These are phyloP conservation scores for Melastoma malabathricum DNA, from an alignment of 345 rosid genomes.

Conservation along the genomic window DNA sequence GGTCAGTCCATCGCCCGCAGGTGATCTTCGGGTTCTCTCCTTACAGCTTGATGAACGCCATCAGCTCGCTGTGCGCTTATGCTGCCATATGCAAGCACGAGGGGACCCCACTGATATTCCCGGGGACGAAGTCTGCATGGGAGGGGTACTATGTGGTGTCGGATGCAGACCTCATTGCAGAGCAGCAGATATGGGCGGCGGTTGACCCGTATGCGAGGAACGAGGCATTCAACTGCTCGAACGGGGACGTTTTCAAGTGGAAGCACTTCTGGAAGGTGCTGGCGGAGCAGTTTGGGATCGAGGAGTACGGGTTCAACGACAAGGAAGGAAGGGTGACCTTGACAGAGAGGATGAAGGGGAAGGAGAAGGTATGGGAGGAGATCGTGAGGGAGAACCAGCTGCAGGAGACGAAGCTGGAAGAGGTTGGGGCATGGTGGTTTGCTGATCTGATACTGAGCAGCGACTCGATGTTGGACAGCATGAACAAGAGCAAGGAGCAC, in stretches of 20 bases:
- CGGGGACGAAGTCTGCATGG: conserved; percentile 57
- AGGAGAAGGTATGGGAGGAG: conserved; percentile 63
- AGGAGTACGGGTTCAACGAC: conserved; percentile 49
- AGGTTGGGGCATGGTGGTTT: conserved; percentile 62
- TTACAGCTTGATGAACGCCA: conserved; percentile 50
- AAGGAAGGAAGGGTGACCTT: conserved; percentile 29
- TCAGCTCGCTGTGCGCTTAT: conserved; percentile 54
- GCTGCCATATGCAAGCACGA: conserved; percentile 75
- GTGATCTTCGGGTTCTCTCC: conserved; percentile 73
- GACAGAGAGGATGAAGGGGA: conserved; percentile 53
- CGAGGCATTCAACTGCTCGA: conserved; percentile 62
- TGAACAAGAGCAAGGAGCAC: conserved; percentile 82
- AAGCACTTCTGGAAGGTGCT: conserved; percentile 66
- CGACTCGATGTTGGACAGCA: conserved; percentile 19
- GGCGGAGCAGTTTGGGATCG: conserved; percentile 76
- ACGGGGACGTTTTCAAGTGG: conserved; percentile 75
- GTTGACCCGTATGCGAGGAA: conserved; percentile 49
- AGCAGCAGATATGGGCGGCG: conserved; percentile 84
- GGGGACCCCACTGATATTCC: conserved; percentile 41
- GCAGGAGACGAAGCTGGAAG: conserved; percentile 35
- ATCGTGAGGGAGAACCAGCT: conserved; percentile 53
- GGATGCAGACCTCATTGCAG: conserved; percentile 70
- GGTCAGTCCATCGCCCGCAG: conserved; percentile 63
- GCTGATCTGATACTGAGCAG: conserved; percentile 21
- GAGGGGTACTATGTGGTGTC: conserved; percentile 32